A percentile compares a stretch with the other conserved stretches of the same genome.
Evolutionary conservation across 768 basidiomycete genomes (phyloP).

Genomic region (Fomitopsis serialis): DNA sequence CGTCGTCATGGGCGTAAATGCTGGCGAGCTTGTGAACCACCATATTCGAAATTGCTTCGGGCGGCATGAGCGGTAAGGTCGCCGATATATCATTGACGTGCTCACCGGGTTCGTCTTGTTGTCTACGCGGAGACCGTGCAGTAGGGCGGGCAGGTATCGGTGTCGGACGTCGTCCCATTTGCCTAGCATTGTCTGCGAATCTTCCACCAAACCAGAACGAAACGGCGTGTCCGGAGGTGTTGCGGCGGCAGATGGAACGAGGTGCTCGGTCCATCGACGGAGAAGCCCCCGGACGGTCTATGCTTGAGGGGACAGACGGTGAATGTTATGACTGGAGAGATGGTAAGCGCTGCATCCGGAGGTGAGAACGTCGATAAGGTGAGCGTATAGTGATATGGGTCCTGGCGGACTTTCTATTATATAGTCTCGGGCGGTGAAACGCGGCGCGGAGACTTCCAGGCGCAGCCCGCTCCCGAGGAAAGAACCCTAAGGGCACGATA

Average conservation of each 20-base stretch:
- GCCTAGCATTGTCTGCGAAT: slow-evolving; percentile 15
- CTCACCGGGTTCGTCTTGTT: slow-evolving; percentile 19
- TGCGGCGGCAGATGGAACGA: slow-evolving; percentile 16
- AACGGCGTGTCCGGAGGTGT: slow-evolving; percentile 18
- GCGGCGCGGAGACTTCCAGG: slow-evolving; percentile 2
- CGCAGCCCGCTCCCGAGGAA: slow-evolving; percentile 4
- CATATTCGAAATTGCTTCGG: slow-evolving; percentile 18
- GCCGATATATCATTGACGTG: slow-evolving; percentile 3
- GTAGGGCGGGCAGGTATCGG: slow-evolving; percentile 20
- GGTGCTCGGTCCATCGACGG: slow-evolving; percentile 15
- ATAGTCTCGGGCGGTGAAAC: slow-evolving; percentile 1
- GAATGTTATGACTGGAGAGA: background rate
- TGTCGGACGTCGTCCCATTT: slow-evolving; percentile 22
- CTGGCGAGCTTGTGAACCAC: slow-evolving; percentile 20
- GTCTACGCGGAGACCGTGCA: slow-evolving; percentile 18
- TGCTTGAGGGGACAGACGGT: background rate
- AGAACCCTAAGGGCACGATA: background rate
- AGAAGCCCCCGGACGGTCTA: slow-evolving; percentile 4
- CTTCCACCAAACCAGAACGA: slow-evolving; percentile 24
- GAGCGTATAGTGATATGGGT: slow-evolving; percentile 22
- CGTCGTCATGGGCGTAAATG: slow-evolving; percentile 8
- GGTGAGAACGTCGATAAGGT: slow-evolving; percentile 21
- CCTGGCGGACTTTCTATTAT: slow-evolving; percentile 23
- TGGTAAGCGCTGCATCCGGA: slow-evolving; percentile 2
- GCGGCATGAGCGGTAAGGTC: slow-evolving; percentile 5